Conservation (phyloP, 208 protist genomes). For the Endotrypanum monterogeii region DNA sequence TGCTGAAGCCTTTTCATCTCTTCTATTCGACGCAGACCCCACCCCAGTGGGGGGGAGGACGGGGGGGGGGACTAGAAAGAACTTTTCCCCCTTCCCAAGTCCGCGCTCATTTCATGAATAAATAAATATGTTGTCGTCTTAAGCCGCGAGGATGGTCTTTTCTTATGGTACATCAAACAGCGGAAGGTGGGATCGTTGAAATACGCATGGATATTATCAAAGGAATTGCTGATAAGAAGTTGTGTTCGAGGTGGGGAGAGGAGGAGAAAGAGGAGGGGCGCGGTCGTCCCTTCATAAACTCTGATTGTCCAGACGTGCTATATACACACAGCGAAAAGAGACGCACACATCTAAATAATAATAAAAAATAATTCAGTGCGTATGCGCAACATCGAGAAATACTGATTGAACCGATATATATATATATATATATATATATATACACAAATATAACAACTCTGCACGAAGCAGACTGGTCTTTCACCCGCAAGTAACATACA, state of each 20-base stretch:
- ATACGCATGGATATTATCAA: not conserved
- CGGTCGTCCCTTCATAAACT: too few species aligned
- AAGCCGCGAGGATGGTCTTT: not conserved
- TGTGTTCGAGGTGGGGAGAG: constrained; percentile 5
- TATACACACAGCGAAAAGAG: constrained; percentile 1
- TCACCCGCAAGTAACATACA: too few species aligned
- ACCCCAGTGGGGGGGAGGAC: too few species aligned
- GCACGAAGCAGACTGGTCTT: not conserved
- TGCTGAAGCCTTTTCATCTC: not conserved
- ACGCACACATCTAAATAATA: not conserved
- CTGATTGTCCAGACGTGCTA: not conserved
- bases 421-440: too few species aligned
- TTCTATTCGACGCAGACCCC: not conserved
- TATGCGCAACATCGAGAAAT: not conserved
- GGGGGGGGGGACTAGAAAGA: not conserved
- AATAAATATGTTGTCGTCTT: not conserved
- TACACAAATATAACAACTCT: not conserved
- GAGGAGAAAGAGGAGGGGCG: constrained; percentile 3
- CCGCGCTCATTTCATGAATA: too few species aligned
- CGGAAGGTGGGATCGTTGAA: not conserved
- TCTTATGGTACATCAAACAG: constrained; percentile 5
- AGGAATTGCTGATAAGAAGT: not conserved
- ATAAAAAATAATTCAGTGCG: not conserved
- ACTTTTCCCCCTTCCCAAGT: not conserved
- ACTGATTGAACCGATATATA: not conserved